Evolutionary conservation across 2,329 filamentous ascomycete species (phyloP).

Genomic region (Monilinia laxa): DNA sequence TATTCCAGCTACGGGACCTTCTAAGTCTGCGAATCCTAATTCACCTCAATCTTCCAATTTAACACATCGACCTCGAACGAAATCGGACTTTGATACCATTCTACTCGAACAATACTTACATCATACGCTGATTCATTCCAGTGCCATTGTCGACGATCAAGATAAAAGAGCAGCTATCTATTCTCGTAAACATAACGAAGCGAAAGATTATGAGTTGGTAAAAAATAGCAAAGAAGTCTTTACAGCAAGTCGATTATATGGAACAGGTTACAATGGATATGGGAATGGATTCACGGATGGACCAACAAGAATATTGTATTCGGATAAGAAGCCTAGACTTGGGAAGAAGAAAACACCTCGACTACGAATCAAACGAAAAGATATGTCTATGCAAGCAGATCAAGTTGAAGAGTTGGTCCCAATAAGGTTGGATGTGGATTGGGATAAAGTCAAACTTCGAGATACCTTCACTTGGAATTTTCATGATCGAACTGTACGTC

Average conservation of each 20-base stretch:
- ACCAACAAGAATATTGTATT: slow-evolving; percentile 65
- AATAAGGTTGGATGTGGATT: slow-evolving; percentile 87
- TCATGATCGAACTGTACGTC: slow-evolving; percentile 79
- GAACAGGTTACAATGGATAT: slow-evolving; percentile 80
- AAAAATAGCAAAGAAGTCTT: slow-evolving; percentile 57
- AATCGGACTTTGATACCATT: slow-evolving; percentile 45
- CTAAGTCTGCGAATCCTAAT: slow-evolving; percentile 30
- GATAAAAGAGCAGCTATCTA: slow-evolving; percentile 56
- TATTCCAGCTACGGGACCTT: slow-evolving; percentile 12
- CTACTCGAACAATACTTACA: slow-evolving; percentile 63
- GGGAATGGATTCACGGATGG: slow-evolving; percentile 84
- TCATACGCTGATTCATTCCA: slow-evolving; percentile 60
- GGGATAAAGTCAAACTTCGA: slow-evolving; percentile 91
- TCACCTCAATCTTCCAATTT: slow-evolving; percentile 30
- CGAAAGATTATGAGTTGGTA: slow-evolving; percentile 67
- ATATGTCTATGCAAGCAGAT: slow-evolving; percentile 82
- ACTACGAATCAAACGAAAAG: slow-evolving; percentile 73
- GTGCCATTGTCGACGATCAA: slow-evolving; percentile 50
- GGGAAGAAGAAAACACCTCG: slow-evolving; percentile 73
- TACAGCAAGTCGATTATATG: slow-evolving; percentile 59
- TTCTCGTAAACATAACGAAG: slow-evolving; percentile 63
- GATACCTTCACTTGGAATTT: slow-evolving; percentile 99
- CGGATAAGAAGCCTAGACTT: slow-evolving; percentile 69
- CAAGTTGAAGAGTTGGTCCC: slow-evolving; percentile 90
- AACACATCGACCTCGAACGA: slow-evolving; percentile 37